phyloP scores from a whole-genome alignment of 1,284 basidiomycete genomes.

The Pyrrhoderma noxium region DNA sequence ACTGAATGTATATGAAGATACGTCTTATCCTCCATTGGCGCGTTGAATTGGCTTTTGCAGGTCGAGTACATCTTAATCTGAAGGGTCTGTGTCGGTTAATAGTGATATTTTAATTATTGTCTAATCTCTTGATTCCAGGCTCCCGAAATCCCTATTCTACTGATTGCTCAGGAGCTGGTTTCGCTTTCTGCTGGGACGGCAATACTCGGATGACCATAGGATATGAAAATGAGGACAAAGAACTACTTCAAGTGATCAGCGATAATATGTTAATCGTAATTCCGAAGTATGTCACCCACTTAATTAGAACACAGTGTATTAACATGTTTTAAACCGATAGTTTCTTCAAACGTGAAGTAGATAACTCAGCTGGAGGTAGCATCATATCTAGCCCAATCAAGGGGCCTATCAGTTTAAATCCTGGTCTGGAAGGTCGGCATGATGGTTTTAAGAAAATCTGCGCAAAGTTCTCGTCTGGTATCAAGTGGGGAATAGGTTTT shows the following conservation, averaged over 20 bases:
- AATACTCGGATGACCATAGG: constrained; percentile 70
- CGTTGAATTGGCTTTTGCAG: constrained; percentile 62
- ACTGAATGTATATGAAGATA: no score
- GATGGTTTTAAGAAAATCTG: constrained; percentile 43
- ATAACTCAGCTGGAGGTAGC: neutral
- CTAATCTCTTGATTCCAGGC: constrained; percentile 41
- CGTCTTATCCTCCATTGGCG: constrained; percentile 83
- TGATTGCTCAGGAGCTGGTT: constrained; percentile 77
- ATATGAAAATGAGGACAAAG: constrained; percentile 66
- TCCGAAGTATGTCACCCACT: constrained; percentile 58
- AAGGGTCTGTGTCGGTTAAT: constrained; percentile 53
- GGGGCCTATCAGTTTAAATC: neutral
- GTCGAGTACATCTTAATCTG: constrained; percentile 74
- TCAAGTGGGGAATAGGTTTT: constrained; percentile 88
- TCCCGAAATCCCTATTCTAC: constrained; percentile 79
- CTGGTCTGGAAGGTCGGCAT: constrained; percentile 6
- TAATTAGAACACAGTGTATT: neutral
- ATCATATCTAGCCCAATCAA: neutral
- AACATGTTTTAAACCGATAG: neutral
- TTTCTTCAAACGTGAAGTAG: constrained; percentile 1
- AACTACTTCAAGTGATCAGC: constrained; percentile 81
- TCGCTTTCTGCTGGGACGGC: constrained; percentile 82
- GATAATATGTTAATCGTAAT: constrained; percentile 77
- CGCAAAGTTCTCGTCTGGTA: constrained; percentile 81
- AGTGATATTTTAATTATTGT: constrained; percentile 5